Conservation (phyloP, 352 stramenopile species). For the Globisporangium middletonii region DNA sequence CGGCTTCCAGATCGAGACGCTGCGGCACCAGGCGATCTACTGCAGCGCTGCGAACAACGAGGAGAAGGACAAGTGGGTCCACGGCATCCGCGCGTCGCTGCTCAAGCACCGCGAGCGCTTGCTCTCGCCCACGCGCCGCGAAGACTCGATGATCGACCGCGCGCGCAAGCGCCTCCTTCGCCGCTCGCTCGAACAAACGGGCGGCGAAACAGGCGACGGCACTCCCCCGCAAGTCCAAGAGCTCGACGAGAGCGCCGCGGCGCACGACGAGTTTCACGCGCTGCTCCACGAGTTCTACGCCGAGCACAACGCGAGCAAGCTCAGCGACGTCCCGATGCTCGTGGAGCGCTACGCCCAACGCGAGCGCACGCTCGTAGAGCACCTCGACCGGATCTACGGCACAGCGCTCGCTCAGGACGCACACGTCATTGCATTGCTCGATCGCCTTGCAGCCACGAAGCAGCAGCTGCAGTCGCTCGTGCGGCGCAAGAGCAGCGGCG, state of each 20-base stretch:
- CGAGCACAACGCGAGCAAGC: conserved; percentile 56
- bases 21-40: conserved; percentile 42
- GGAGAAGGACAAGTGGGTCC: conserved; percentile 64
- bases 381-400: conserved; percentile 67
- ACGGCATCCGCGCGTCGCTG: conserved; percentile 48
- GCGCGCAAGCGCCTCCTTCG: conserved; percentile 11
- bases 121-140: conserved; percentile 17
- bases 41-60: conserved; percentile 56
- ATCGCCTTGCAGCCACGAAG: conserved; percentile 9
- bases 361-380: conserved; percentile 45
- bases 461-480: background rate
- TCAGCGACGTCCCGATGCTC: conserved; percentile 50
- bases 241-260: conserved; percentile 4
- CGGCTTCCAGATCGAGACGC: conserved; percentile 63
- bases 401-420: conserved; percentile 31
- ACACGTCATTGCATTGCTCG: conserved; percentile 25
- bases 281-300: conserved; percentile 48
- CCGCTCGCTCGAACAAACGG: conserved; percentile 1
- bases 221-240: background rate
- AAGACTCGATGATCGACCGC: conserved; percentile 23
- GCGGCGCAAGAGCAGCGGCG: conserved; percentile 20
- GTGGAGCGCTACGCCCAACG: conserved; percentile 38
- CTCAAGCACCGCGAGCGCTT: conserved; percentile 29
- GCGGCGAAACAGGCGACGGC: background rate
- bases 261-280: conserved; percentile 18